Percentiles rank a stretch among this genome's conserved stretches.
phyloP scores from a whole-genome alignment of 2,329 filamentous ascomycete species.

The Balansia obtecta region DNA sequence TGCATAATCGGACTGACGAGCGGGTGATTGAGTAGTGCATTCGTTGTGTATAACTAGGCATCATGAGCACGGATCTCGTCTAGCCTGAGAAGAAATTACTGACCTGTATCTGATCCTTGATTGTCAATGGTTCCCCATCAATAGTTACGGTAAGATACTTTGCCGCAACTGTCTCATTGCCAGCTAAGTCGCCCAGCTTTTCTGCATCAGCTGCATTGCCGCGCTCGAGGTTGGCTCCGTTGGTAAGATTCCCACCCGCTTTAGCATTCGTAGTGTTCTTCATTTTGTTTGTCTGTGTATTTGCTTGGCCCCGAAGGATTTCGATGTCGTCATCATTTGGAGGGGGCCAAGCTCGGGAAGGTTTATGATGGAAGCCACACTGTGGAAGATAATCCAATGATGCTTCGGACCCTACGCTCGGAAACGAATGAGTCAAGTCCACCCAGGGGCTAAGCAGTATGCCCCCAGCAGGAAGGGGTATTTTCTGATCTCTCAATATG shows the following conservation, averaged over 20 bases:
- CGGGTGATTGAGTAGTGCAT: slow-evolving; percentile 74
- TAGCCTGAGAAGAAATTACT: slow-evolving; percentile 4
- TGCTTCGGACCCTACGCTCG: slow-evolving; percentile 64
- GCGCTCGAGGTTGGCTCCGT: slow-evolving; percentile 22
- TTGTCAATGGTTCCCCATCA: slow-evolving; percentile 54
- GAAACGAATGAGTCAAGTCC: slow-evolving; percentile 90
- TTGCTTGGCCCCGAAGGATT: slow-evolving; percentile 37
- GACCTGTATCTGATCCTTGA: slow-evolving; percentile 90
- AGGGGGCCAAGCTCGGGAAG: slow-evolving; percentile 84
- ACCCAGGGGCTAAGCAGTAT: slow-evolving; percentile 93
- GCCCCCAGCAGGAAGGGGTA: slow-evolving; percentile 79
- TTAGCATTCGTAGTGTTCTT: slow-evolving; percentile 11
- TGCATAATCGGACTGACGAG: slow-evolving; percentile 83
- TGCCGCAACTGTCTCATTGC: slow-evolving; percentile 15
- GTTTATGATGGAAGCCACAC: slow-evolving; percentile 80
- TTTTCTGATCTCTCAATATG: slow-evolving; percentile 65
- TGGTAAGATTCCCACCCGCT: slow-evolving; percentile 15
- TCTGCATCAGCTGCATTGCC: slow-evolving; percentile 13
- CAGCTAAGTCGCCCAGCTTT: slow-evolving; percentile 12
- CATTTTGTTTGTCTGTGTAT: slow-evolving; percentile 21
- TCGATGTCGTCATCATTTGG: slow-evolving; percentile 65
- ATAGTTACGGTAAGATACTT: slow-evolving; percentile 51
- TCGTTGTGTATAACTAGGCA: slow-evolving; percentile 59
- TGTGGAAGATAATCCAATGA: slow-evolving; percentile 79
- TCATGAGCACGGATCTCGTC: slow-evolving; percentile 3